A percentile compares a stretch with the other conserved stretches of the same genome.
Evolutionary conservation across 2,329 filamentous ascomycete genomes (phyloP).

Genomic region (Clonostachys solani): DNA sequence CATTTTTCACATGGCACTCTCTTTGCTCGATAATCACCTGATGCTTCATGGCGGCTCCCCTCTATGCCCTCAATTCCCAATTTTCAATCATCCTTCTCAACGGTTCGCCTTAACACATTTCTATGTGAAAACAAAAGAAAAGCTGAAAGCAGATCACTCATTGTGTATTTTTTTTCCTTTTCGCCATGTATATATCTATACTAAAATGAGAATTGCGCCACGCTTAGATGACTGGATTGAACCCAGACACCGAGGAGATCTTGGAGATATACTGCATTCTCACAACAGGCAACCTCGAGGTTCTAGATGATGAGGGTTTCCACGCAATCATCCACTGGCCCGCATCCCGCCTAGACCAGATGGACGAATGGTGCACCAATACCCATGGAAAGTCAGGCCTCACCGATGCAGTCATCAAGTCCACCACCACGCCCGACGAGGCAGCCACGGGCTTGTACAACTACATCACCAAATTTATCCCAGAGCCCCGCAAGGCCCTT

Average conservation of each 20-base stretch:
- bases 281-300: slow-evolving; percentile 72
- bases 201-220: background rate
- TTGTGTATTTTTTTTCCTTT: background rate
- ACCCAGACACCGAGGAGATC: slow-evolving; percentile 76
- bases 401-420: slow-evolving; percentile 69
- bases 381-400: slow-evolving; percentile 82
- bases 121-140: background rate
- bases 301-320: slow-evolving; percentile 75
- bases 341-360: slow-evolving; percentile 64
- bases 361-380: slow-evolving; percentile 84
- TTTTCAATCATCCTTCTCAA: no score
- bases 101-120: no score
- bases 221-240: slow-evolving; percentile 71
- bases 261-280: slow-evolving; percentile 91
- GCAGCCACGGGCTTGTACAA: slow-evolving; percentile 70
- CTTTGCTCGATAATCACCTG: no score
- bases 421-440: slow-evolving; percentile 64
- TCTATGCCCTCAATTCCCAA: no score
- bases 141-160: background rate
- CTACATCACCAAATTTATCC: slow-evolving; percentile 73
- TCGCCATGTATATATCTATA: background rate
- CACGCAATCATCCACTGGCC: slow-evolving; percentile 75
- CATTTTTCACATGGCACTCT: no score
- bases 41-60: no score
- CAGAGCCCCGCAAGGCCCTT: slow-evolving; percentile 61